Evolutionary conservation across 2,329 filamentous ascomycete genomes (phyloP), one percentile per base, ranked within the genome.

Genomic region (Aureobasidium sp.): DNA sequence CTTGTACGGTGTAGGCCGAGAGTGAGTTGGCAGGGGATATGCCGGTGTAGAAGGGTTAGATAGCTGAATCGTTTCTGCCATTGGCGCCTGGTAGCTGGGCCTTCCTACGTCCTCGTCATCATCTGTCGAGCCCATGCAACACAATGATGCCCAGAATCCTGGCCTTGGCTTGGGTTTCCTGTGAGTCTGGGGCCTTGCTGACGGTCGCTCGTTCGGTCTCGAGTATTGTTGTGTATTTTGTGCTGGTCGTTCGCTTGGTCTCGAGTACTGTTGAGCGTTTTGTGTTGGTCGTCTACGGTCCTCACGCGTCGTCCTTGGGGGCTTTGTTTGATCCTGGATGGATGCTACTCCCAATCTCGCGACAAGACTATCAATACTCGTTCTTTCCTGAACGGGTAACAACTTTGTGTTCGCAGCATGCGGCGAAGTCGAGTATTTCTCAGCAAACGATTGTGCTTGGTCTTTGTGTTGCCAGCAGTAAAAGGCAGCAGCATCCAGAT

Each of bases 401-500:
- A 54, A 21, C 8, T 25, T 54, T 9, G 50, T 5, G 3, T 54
- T 54, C 14, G 37, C 50, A 32, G 53, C 27, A 34, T 61, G 39
- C 13, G 42, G 25, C n/a, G 63, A 62, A 14, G 66, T 62, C n/a
- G 55, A 63, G 39, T 67, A 65, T 2, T 63, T 62, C n/a, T 66
- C 72, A 70, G 61, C 68, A 14, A 77, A 62, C 13, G 67, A 71
- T 59, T 77, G 71, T 2, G 90, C 90, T 74, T 99, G 94, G 62
- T 94, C 90, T 71, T 90, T 92, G 77, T 99, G 94, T 73, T 97
- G 91, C 88, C 90, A 96, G 79, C 93, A 97, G 76, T 91, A 97
- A 54, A 87, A 82, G 16, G 76, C 79, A 5, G 75, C 74, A 62
- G 86, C 84, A 37, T 76, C 79, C 11, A 64, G 60, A 64, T 85